These are phyloP conservation scores for Phascolomyces articulosus DNA, from an alignment of 371 early-diverging fungal species.

Conservation along the genomic window DNA sequence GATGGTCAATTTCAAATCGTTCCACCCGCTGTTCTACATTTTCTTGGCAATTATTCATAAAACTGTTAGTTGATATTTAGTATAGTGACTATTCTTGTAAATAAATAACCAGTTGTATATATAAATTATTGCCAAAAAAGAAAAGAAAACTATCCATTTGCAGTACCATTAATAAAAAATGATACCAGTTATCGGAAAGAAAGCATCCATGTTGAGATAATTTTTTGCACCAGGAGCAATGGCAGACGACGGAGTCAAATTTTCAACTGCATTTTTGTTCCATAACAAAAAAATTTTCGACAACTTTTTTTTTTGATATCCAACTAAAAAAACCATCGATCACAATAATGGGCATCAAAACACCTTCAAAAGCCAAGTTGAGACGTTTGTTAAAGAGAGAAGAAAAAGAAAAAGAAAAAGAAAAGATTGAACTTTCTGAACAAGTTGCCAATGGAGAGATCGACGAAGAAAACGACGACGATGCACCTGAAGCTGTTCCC, in stretches of 20 bases:
- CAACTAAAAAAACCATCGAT: too few species aligned
- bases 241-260: too few species aligned
- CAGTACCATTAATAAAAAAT: too few species aligned
- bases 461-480: constrained; percentile 5
- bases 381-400: constrained; percentile 7
- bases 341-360: constrained; percentile 14
- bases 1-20: constrained; percentile 39
- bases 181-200: too few species aligned
- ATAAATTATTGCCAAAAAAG: too few species aligned
- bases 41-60: constrained; percentile 2
- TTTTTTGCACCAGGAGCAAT: too few species aligned
- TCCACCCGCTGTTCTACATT: constrained; percentile 32
- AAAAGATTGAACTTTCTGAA: neutral
- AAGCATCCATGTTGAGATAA: too few species aligned
- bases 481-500: constrained; percentile 43
- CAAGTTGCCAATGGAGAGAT: constrained; percentile 7
- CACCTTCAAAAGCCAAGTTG: constrained; percentile 13
- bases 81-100: neutral
- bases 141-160: too few species aligned
- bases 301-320: too few species aligned
- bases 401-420: constrained; percentile 5
- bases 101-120: neutral
- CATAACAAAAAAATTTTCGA: too few species aligned
- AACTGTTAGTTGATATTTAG: neutral
- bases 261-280: too few species aligned